Base-by-base conservation (phyloP, 805 yeast genomes). In the Scheffersomyces stipitis region DNA sequence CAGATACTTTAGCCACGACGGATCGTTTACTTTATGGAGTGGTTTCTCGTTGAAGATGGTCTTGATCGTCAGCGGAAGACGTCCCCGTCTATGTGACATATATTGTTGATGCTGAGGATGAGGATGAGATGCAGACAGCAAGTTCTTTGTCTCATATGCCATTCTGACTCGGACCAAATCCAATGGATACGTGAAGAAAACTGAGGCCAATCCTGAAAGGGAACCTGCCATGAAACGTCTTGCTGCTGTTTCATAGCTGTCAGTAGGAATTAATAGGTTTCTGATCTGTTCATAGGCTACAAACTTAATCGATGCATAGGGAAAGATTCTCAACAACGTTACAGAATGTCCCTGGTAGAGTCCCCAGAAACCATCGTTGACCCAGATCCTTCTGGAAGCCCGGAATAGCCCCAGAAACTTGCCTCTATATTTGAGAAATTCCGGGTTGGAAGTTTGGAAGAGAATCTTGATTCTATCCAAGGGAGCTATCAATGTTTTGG, bases 281-380 rank as follows among this genome's bases (percentile, higher is more conserved):
- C 99, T 66, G 32, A 90, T 79, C 60, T 93, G 98, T 63, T 93
- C 99, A 61, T 93, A 93, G 7, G 95, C 90, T 12, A 93, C 96
- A 60, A 91, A 93, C 59, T 93, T 93, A 53, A 93, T 86, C 8
- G 96, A 96, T 3, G 99, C 97, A 59, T 93, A 93, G 1, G 99
- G 99, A 59, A 93, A 91, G 3, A 93, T 87, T 44, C 99, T 73
- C 29, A 90, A 60, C 34, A 93, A 66, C 0, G 99, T 93, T 1
- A 95, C 96, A 4, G 96, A 86, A 59, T 93, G 99, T 28, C 99
- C 99, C 53, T 91, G 96, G 58, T 81, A 91, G 37, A 93, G 76
- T 1, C 99, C 99, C 29, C 66, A 44, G 1, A 81, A 31, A 13
- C 98, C 98, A 58, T 88, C 93, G 34, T 66, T 70, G 5, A 49